Evolutionary conservation across 2,329 filamentous ascomycete genomes (phyloP), one percentile per base, ranked within the genome.

Genomic region (Xylaria sp.): DNA sequence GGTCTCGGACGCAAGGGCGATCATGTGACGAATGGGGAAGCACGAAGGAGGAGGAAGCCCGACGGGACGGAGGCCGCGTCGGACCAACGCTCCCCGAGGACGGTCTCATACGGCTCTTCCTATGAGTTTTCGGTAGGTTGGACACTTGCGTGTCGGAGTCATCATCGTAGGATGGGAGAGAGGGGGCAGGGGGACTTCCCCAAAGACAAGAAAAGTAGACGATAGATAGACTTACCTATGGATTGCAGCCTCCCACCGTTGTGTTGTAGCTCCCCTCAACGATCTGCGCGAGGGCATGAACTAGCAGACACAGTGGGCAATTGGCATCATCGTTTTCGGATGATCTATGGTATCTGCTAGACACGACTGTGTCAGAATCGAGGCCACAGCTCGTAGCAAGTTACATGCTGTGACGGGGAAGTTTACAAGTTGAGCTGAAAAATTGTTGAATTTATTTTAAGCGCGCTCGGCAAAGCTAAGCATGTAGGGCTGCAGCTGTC

Each of bases 81-180:
- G 44, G 44, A 9, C 13, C 38, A 40, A 40, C 38, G 20, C 10
- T 31, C 23, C 73, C 66, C 77, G 74, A 66, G 56, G 75, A 76
- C 65, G 75, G 77, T 78, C 77, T 78, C 73, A 78, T 77, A 78
- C 77, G 77, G 77, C 77, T 78, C 77, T 78, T 78, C 77, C 77
- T 78, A 78, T 76, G 65, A 69, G 67, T 65, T 69, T 66, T 53
- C 65, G 63, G 73, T 75, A 77, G 76, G 76, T 78, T 78, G 64
- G 76, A 76, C 76, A 77, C 75, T 77, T 75, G 72, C 74, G 75
- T 77, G 77, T 76, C 77, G 75, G 74, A 73, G 73, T 78, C 77
- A 78, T 78, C 77, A 78, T 78, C 15, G 68, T 60, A 67, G 59
- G 65, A 63, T 61, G 58, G 6, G 54, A 46, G 62, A 66, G 60